Percentiles rank a stretch among this genome's conserved stretches.
Conservation (phyloP, 2,329 filamentous ascomycete species). For the Scytalidium sp. region DNA sequence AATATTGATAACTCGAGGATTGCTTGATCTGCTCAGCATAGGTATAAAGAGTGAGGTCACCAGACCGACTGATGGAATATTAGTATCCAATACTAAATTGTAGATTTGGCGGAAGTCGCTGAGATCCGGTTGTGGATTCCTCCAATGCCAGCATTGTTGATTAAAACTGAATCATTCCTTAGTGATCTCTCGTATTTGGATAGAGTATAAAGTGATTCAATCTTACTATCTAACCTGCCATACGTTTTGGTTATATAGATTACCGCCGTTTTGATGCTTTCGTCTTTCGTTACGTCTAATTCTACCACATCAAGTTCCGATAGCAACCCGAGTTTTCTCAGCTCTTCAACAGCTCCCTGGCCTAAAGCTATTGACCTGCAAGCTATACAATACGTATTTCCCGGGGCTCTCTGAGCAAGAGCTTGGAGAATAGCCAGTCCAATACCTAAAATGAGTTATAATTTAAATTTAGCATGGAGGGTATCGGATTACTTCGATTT, state of each 20-base stretch:
- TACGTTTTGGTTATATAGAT: constrained; percentile 17
- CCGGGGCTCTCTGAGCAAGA: constrained; percentile 20
- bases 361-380: constrained; percentile 22
- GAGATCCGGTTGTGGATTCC: constrained; percentile 22
- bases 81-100: constrained; percentile 33
- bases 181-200: constrained; percentile 9
- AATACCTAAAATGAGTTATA: too few relatives aligned
- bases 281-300: constrained; percentile 27
- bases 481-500: too few relatives aligned
- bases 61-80: constrained; percentile 41
- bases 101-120: constrained; percentile 29
- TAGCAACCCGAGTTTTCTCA: constrained; percentile 16
- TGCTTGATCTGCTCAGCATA: constrained; percentile 20
- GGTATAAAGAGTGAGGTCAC: constrained; percentile 27
- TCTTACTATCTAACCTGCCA: constrained; percentile 24
- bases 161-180: constrained; percentile 40
- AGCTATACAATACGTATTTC: constrained; percentile 27
- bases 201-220: neutral
- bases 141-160: constrained; percentile 38
- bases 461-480: too few relatives aligned
- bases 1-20: constrained; percentile 31
- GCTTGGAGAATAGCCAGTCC: constrained; percentile 30
- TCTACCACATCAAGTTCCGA: constrained; percentile 21
- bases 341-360: constrained; percentile 22
- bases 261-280: constrained; percentile 18